Base-by-base conservation (phyloP, 139 green algal species). In the Spirogloea muscicola region DNA sequence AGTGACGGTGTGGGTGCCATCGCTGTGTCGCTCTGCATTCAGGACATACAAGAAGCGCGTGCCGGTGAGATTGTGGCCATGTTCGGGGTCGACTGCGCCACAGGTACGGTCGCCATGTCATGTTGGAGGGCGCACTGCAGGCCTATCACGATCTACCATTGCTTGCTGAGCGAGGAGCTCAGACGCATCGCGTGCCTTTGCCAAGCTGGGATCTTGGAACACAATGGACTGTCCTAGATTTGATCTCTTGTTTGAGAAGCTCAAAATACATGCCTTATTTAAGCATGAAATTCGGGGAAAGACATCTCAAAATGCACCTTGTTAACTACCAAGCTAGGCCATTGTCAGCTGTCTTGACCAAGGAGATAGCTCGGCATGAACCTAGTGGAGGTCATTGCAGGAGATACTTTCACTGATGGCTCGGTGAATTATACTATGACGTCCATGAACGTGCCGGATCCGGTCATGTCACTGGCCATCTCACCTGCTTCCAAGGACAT, bases 31-130 rank as follows among this genome's bases (percentile, higher is more conserved):
- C 55, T 38, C 27, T 38, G 29, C 16, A 18, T 49, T 27, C 37
- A 27, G 25, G 5, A 9, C 16, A 5, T 5, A 5, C 18, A 27
- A 60, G 61, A 13, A 5, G 64, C 64, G 5, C 21, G 64, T 3
- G 42, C 40, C 9, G 64, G 21, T 39, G 46, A 63, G 41, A 70
- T 58, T 42, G 48, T 97, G 42, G 95, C 95, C 57, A 87, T 98
- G 63, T 98, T 99, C 77, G 95, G 95, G 9, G 90, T 99, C 16
- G 94, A 99, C 62, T 99, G 94, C 77, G 86, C 92, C n/a, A 91
- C 84, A 13, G 68, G 74, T 77, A 31, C n/a, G 38, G 27, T 27
- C 55, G 13, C 33, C 31, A 9, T 16, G 13, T 16, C 55, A 27
- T 64, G 1, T 9, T 49, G 59, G 21, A 27, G 37, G 49, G 7